phyloP scores from a whole-genome alignment of 768 basidiomycete species.

The Trametes cubensis region DNA sequence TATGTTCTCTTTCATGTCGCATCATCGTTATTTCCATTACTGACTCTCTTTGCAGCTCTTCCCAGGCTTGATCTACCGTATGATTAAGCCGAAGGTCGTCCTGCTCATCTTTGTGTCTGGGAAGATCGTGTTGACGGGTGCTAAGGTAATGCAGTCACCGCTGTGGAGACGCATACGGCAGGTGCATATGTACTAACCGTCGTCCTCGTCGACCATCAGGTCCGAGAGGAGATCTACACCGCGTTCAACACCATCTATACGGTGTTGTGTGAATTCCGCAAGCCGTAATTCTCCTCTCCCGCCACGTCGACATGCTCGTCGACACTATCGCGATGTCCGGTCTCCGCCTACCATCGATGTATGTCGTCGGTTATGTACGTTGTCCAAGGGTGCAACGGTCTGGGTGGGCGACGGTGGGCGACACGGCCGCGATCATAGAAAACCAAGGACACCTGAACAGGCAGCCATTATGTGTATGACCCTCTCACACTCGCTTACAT shows the following conservation, averaged over 20 bases:
- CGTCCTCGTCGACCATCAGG: constrained; percentile 55
- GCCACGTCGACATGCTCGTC: constrained; percentile 3
- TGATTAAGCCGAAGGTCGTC: constrained; percentile 99
- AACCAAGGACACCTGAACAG: constrained; percentile 35
- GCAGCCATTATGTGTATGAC: constrained; percentile 21
- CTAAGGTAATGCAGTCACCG: constrained; percentile 71
- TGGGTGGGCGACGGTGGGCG: constrained; percentile 19
- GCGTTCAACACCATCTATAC: constrained; percentile 99
- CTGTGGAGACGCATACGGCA: constrained; percentile 6
- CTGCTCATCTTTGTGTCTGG: constrained; percentile 98
- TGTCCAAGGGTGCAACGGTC: constrained; percentile 17
- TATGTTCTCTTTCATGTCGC: constrained; percentile 42
- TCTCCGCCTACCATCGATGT: constrained; percentile 11
- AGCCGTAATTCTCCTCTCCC: constrained; percentile 52
- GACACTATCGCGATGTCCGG: constrained; percentile 11
- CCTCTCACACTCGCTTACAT: constrained; percentile 18
- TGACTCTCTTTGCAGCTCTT: constrained; percentile 66
- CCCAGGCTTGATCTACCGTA: constrained; percentile 98
- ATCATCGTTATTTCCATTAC: neutral
- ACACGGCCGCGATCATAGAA: constrained; percentile 13
- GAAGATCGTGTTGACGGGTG: constrained; percentile 98
- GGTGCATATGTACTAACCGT: constrained; percentile 23
- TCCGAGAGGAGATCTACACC: constrained; percentile 98
- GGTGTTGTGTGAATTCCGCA: constrained; percentile 93
- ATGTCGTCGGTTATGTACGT: constrained; percentile 9